Base-by-base conservation (phyloP, 2,329 filamentous ascomycete species). In the Talaromyces sp. region DNA sequence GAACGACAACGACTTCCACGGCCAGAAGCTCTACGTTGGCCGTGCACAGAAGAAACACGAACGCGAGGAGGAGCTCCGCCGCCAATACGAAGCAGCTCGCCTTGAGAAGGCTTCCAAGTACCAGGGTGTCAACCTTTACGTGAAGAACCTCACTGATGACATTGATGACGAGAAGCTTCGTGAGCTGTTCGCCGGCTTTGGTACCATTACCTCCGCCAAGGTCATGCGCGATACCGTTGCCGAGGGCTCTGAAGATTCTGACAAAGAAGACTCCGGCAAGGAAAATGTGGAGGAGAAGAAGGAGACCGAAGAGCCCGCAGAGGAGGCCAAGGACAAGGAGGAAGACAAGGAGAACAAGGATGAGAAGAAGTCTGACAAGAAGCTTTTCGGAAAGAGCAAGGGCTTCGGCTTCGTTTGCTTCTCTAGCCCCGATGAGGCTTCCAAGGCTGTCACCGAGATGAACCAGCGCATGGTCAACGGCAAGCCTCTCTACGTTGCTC, bases 11-110 rank as follows among this genome's bases (percentile, higher is more conserved):
- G 93, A 98, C 58, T 92, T 96, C 85, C 90, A 90, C 74, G 90
- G 91, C 64, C 92, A 98, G 83, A 95, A 96, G 75, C 87, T 99
- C 64, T 99, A 99, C 75, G 95, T 99, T 69, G 95, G 95, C 70
- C 93, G 95, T 77, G 95, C 95, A 62, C 95, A 98, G 85, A 99
- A 99, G 91, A 99, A 99, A 86, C 95, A 98, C 77, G 95, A 99
- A 84, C 95, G 95, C 73, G 95, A 99, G 84, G 95, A 99, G 82
- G 95, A 99, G 81, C 88, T 99, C 64, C 93, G 95, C 82, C 96
- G 92, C 85, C 96, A 96, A 74, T 98, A 99, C 79, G 95, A 99
- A 81, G 93, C 93, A 73, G 92, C 92, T 71, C 93, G 95, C 72
- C 85, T 96, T 72, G 95, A 99, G 86, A 99, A 99, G 85, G 93